Conservation (phyloP, 2,329 filamentous ascomycete species). For the Fonsecaea multimorphosa region DNA sequence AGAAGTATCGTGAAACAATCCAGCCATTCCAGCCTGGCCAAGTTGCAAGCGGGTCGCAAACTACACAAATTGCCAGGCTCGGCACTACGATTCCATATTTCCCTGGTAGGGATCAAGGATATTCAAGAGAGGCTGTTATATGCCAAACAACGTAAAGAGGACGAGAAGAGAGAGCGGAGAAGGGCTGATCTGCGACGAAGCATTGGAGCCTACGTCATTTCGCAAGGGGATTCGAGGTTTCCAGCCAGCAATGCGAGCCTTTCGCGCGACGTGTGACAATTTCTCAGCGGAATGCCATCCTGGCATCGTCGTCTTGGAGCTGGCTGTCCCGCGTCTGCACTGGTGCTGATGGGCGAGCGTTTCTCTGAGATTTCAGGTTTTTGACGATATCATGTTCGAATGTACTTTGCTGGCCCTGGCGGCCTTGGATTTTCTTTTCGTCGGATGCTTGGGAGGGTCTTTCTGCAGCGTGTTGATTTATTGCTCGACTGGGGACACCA, state of each 20-base stretch:
- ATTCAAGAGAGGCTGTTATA: slow-evolving; percentile 57
- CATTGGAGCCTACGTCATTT: slow-evolving; percentile 56
- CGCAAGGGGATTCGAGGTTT: slow-evolving; percentile 44
- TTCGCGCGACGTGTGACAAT: slow-evolving; percentile 16
- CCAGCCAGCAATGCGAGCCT: slow-evolving; percentile 32
- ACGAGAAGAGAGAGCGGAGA: slow-evolving; percentile 58
- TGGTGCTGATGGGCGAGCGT: not conserved
- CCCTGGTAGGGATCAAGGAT: slow-evolving; percentile 57
- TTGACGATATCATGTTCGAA: slow-evolving; percentile 18
- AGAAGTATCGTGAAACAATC: slow-evolving; percentile 39
- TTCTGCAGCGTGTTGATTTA: slow-evolving; percentile 12
- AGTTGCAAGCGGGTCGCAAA: slow-evolving; percentile 38
- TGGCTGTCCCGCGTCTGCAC: not conserved
- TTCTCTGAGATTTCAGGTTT: not conserved
- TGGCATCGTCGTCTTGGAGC: not conserved
- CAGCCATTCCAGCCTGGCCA: slow-evolving; percentile 44
- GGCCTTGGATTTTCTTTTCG: slow-evolving; percentile 23
- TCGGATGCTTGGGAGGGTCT: slow-evolving; percentile 19
- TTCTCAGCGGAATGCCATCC: not conserved
- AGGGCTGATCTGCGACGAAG: slow-evolving; percentile 60
- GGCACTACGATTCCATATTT: slow-evolving; percentile 53
- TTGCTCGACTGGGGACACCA: slow-evolving; percentile 5
- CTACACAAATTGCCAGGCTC: slow-evolving; percentile 48
- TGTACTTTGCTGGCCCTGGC: slow-evolving; percentile 24
- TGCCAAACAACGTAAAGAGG: slow-evolving; percentile 50